These are phyloP conservation scores for Flaveria sonorensis DNA, from an alignment of 129 eudicot species.

Conservation along the genomic window DNA sequence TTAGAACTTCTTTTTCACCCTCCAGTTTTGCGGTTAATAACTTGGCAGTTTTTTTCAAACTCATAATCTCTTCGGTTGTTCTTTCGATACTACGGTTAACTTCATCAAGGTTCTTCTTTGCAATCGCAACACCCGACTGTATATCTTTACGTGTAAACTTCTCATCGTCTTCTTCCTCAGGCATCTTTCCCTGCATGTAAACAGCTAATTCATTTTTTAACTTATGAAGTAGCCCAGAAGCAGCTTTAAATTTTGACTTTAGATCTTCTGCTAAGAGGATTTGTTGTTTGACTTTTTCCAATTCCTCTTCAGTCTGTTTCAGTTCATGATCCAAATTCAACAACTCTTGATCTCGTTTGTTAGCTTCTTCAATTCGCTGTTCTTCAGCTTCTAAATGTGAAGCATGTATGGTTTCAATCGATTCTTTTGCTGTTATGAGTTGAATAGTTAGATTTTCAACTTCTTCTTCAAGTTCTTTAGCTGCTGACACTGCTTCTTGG, in stretches of 20 bases:
- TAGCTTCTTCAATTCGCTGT: constrained; percentile 59
- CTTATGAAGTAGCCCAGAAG: constrained; percentile 55
- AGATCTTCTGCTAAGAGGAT: constrained; percentile 55
- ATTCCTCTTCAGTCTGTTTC: constrained; percentile 65
- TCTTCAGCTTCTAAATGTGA: constrained; percentile 92
- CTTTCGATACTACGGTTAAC: constrained; percentile 57
- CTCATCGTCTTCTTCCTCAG: constrained; percentile 35
- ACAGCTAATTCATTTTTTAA: constrained; percentile 72
- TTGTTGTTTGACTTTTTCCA: constrained; percentile 52
- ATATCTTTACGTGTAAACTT: constrained; percentile 51
- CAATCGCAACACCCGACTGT: constrained; percentile 43
- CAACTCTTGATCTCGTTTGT: constrained; percentile 62
- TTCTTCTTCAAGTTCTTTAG: constrained; percentile 66
- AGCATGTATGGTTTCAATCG: constrained; percentile 77
- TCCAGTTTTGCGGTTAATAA: constrained; percentile 65
- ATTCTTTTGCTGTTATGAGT: constrained; percentile 73
- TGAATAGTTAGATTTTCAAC: constrained; percentile 86
- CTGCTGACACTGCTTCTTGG: constrained; percentile 53
- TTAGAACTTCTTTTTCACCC: constrained; percentile 60
- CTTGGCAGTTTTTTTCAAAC: constrained; percentile 61
- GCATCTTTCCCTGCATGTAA: constrained; percentile 73
- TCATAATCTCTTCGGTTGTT: constrained; percentile 57
- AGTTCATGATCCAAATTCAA: constrained; percentile 62
- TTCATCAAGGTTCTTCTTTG: constrained; percentile 77
- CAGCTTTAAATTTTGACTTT: constrained; percentile 58